These are phyloP conservation scores for Ophiostoma ips DNA, from an alignment of 2,329 filamentous ascomycete genomes.

Conservation along the genomic window DNA sequence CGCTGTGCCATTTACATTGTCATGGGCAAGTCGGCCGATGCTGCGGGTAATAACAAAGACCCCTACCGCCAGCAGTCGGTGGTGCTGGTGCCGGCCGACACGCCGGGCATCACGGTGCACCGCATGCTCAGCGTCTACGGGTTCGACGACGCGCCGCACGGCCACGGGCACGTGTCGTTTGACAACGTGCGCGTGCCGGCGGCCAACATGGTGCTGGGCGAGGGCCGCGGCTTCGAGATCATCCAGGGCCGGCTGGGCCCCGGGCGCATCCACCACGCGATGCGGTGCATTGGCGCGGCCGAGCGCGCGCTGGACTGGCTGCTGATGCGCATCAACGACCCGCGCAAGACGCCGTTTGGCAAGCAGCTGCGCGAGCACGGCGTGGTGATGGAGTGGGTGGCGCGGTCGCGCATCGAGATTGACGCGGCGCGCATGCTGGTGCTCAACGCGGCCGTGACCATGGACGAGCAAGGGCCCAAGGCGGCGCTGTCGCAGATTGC, in stretches of 20 bases:
- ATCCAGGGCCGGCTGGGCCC: conserved; percentile 94
- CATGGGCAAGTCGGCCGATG: conserved; percentile 87
- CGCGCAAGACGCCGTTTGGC: conserved; percentile 79
- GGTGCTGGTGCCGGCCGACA: conserved; percentile 67
- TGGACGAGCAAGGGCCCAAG: conserved; percentile 82
- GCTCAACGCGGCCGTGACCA: conserved; percentile 87
- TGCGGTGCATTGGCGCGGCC: conserved; percentile 84
- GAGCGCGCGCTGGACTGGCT: conserved; percentile 91
- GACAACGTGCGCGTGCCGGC: conserved; percentile 78
- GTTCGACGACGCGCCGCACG: conserved; percentile 96
- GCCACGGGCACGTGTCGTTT: conserved; percentile 87
- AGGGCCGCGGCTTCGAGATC: conserved; percentile 92
- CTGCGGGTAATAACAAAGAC: conserved; percentile 57
- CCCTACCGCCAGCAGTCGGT: conserved; percentile 88
- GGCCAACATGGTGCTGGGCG: conserved; percentile 75
- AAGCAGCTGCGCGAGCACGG: conserved; percentile 79
- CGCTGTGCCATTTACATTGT: conserved; percentile 89
- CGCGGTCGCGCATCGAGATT: conserved; percentile 83
- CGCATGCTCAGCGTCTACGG: conserved; percentile 91
- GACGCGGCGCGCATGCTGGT: conserved; percentile 82
- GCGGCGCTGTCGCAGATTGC: conserved; percentile 84
- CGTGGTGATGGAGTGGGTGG: conserved; percentile 90
- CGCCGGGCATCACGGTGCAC: conserved; percentile 80
- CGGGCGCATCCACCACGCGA: conserved; percentile 93
- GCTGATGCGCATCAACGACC: conserved; percentile 87